These are phyloP conservation scores for Linaria vulgaris DNA, from an alignment of 257 asterid genomes.

Conservation along the genomic window DNA sequence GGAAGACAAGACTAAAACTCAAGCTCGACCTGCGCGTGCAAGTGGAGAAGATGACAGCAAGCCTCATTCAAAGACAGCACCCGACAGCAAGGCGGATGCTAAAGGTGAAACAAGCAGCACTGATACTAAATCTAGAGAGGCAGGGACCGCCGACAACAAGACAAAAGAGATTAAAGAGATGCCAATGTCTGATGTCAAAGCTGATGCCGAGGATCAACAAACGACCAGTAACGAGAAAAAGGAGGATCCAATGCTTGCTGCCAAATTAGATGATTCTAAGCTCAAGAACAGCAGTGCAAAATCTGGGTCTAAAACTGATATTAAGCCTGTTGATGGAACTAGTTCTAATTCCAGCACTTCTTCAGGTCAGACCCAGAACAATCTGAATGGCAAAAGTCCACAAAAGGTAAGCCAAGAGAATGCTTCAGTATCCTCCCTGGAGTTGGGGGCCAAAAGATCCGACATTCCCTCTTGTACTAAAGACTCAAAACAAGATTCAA, in stretches of 20 bases:
- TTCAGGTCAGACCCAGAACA: conserved; percentile 17
- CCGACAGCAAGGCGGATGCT: conserved; percentile 47
- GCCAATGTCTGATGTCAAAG: conserved; percentile 35
- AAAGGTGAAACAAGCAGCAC: conserved; percentile 41
- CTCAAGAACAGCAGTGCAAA: conserved; percentile 36
- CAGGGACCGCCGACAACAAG: conserved; percentile 33
- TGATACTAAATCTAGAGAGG: conserved; percentile 52
- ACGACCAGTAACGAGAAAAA: conserved; percentile 35
- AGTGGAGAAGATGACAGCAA: conserved; percentile 48
- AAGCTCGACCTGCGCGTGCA: conserved; percentile 48
- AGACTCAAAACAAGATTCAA: too few species aligned
- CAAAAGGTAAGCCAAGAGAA: background rate
- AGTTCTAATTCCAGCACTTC: conserved; percentile 31
- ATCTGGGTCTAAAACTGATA: conserved; percentile 37
- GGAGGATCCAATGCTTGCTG: conserved; percentile 40
- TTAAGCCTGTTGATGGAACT: conserved; percentile 38
- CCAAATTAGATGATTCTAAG: conserved; percentile 43
- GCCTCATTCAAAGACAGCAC: background rate
- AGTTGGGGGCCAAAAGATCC: conserved; percentile 35
- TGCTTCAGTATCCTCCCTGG: background rate
- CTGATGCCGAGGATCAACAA: conserved; percentile 47
- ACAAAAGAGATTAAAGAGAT: conserved; percentile 47
- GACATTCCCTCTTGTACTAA: conserved; percentile 20
- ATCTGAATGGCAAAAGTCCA: background rate
- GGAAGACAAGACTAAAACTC: conserved; percentile 66